These are phyloP conservation scores for Pseudogymnoascus sp. DNA, from an alignment of 2,329 filamentous ascomycete genomes.

Conservation along the genomic window DNA sequence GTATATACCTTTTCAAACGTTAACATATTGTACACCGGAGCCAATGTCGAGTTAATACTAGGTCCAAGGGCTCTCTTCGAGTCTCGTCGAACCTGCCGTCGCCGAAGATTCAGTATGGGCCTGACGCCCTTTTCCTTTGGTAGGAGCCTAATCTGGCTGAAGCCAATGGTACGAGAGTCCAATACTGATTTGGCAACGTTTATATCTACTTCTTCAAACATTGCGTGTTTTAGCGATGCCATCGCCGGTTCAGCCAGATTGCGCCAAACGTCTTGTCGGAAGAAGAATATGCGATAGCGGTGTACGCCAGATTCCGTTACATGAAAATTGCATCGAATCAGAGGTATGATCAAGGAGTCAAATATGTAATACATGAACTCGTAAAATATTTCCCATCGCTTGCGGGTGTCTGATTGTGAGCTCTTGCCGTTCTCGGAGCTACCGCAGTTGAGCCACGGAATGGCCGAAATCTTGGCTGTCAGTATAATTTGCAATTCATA, in stretches of 20 bases:
- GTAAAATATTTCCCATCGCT: conserved; percentile 69
- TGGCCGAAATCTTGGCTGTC: conserved; percentile 48
- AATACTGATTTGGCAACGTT: conserved; percentile 51
- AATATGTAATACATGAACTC: conserved; percentile 91
- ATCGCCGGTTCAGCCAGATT: conserved; percentile 67
- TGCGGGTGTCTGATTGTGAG: conserved; percentile 63
- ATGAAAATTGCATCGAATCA: conserved; percentile 83
- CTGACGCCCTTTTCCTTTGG: conserved; percentile 72
- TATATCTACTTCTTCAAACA: conserved; percentile 70
- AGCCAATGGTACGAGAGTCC: conserved; percentile 59
- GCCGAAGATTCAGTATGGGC: conserved; percentile 79
- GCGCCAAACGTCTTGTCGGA: conserved; percentile 88
- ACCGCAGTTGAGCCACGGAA: conserved; percentile 66
- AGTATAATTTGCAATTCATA: neutral
- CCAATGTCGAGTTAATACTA: conserved; percentile 64
- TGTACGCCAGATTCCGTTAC: conserved; percentile 83
- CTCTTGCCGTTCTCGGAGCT: conserved; percentile 44
- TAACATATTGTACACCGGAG: conserved; percentile 68
- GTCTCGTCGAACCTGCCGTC: conserved; percentile 48
- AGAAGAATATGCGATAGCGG: conserved; percentile 80
- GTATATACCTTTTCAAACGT: conserved; percentile 68
- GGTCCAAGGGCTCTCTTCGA: conserved; percentile 48
- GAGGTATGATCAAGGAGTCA: conserved; percentile 81
- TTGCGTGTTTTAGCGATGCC: conserved; percentile 54
- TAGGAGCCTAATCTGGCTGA: conserved; percentile 70